Evolutionary conservation across 306 rosid genomes (phyloP), one percentile per base, ranked within the genome.

Genomic region (Betula pendula): DNA sequence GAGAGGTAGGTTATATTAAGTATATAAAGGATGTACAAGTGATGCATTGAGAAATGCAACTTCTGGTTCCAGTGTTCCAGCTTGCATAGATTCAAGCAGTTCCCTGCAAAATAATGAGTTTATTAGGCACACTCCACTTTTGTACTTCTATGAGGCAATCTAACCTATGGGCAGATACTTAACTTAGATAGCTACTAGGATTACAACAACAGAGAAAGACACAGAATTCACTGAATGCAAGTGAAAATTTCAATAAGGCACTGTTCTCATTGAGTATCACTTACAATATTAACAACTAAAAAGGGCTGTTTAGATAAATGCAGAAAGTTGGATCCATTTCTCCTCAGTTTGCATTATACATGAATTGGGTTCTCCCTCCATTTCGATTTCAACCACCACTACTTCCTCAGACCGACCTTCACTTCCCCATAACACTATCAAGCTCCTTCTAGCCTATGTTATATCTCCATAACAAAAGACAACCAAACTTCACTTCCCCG

Each of bases 61-160:
- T 94, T 94, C 96, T 20, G 98, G 93, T 51, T 92, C 96, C 88
- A 92, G 77, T 15, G 95, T 89, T 71, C 89, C 92, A 31, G 95
- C 85, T 83, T 90, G 96, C 95, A 94, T 89, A 33, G 83, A 80
- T 65, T 88, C 92, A 75, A 90, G 87, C 78, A 94, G 93, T 49
- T 94, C 96, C 94, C 98, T 90, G 84, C 74, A 72, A 85, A 74
- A 71, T 24, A 69, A 84, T n/a, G 51, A 69, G 58, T 78, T 82
- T 71, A 68, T 51, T 52, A 74, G 48, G 29, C 44, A 10, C 8
- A 22, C 13, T 19, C 33, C 44, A 59, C 67, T 6, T 59, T 59
- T 59, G 0, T 27, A 24, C 20, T 62, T 14, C 25, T 29, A 62
- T 31, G 58, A 62, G 33, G 19, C 7, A 31, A 33, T 31, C 43